Evolutionary conservation across 768 basidiomycete genomes (phyloP).

Genomic region (Trametes punicea): DNA sequence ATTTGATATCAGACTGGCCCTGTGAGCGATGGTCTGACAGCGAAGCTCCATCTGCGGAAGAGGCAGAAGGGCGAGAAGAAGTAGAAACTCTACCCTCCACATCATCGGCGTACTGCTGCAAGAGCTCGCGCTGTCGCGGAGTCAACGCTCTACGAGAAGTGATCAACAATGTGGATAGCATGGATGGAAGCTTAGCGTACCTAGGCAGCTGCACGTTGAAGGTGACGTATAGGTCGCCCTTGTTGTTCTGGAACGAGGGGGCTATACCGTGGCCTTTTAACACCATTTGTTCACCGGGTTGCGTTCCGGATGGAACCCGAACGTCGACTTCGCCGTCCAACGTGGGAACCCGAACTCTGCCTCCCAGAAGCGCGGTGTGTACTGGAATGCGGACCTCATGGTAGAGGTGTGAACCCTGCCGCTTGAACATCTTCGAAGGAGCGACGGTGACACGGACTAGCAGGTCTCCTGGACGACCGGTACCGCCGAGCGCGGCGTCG

Average conservation of each 20-base stretch:
- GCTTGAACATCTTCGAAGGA: slow-evolving; percentile 77
- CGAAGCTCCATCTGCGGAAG: slow-evolving; percentile 23
- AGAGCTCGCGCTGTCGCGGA: slow-evolving; percentile 76
- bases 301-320: slow-evolving; percentile 87
- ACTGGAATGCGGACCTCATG: slow-evolving; percentile 88
- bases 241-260: slow-evolving; percentile 53
- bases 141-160: slow-evolving; percentile 64
- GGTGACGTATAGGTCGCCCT: slow-evolving; percentile 85
- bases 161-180: background rate
- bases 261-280: slow-evolving; percentile 82
- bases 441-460: slow-evolving; percentile 83
- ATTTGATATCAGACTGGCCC: slow-evolving; percentile 31
- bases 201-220: slow-evolving; percentile 89
- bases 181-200: slow-evolving; percentile 43
- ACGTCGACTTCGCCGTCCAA: slow-evolving; percentile 95
- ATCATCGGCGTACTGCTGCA: slow-evolving; percentile 90
- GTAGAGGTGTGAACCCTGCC: slow-evolving; percentile 90
- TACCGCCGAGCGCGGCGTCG: slow-evolving; percentile 78
- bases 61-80: slow-evolving; percentile 21
- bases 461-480: slow-evolving; percentile 80
- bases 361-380: slow-evolving; percentile 90
- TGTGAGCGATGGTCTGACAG: slow-evolving; percentile 21
- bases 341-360: slow-evolving; percentile 88
- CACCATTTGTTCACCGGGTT: slow-evolving; percentile 97
- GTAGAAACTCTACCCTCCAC: slow-evolving; percentile 62